Conservation (phyloP, 2,329 filamentous ascomycete species). For the Penicillium hordei region DNA sequence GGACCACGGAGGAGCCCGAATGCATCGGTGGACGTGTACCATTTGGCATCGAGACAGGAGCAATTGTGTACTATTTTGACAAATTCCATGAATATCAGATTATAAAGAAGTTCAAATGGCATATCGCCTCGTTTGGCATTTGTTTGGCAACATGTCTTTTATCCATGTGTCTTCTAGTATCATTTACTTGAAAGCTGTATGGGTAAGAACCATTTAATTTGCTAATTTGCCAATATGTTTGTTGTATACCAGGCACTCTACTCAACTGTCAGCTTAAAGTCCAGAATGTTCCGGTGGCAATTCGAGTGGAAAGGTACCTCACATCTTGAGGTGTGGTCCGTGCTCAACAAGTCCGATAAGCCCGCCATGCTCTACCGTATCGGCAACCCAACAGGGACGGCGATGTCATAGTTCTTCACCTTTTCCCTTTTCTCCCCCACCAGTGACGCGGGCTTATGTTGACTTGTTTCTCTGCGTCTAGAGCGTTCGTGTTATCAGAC, state of each 20-base stretch:
- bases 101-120: neutral
- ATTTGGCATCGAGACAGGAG: neutral
- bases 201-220: neutral
- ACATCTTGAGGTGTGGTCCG: slow-evolving; percentile 9
- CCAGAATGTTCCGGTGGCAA: slow-evolving; percentile 13
- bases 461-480: slow-evolving; percentile 14
- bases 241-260: neutral
- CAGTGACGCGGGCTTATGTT: slow-evolving; percentile 24
- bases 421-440: slow-evolving; percentile 5
- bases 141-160: neutral
- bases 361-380: slow-evolving; percentile 20
- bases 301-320: neutral
- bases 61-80: neutral
- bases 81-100: neutral
- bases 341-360: slow-evolving; percentile 24
- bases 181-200: too few species aligned
- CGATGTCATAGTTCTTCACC: slow-evolving; percentile 31
- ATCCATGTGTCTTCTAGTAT: too few species aligned
- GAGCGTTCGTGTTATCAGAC: slow-evolving; percentile 10
- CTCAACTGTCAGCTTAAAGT: neutral
- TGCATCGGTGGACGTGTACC: neutral
- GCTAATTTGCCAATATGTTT: neutral
- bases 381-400: slow-evolving; percentile 11
- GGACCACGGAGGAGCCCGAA: neutral
- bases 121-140: neutral